phyloP scores from a whole-genome alignment of 352 stramenopile species.

The Bremia lactucae region DNA sequence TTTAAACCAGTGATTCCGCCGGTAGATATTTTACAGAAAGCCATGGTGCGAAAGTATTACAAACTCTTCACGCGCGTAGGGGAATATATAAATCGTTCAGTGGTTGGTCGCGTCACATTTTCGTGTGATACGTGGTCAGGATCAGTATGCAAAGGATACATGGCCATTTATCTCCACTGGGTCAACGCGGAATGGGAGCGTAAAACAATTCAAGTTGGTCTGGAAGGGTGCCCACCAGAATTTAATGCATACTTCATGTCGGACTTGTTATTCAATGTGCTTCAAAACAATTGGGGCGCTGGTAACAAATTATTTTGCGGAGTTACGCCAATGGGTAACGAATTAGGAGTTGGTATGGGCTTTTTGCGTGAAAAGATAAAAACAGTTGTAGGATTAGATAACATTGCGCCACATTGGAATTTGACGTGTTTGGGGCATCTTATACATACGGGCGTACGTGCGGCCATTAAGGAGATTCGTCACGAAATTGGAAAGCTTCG shows the following conservation, averaged over 20 bases:
- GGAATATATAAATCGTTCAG: slow-evolving; percentile 68
- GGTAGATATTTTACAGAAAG: slow-evolving; percentile 47
- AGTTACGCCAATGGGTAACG: slow-evolving; percentile 48
- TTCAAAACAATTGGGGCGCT: slow-evolving; percentile 70
- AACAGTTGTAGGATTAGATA: slow-evolving; percentile 62
- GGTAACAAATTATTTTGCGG: slow-evolving; percentile 62
- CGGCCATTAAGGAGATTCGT: slow-evolving; percentile 62
- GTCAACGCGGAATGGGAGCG: slow-evolving; percentile 82
- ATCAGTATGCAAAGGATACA: slow-evolving; percentile 58
- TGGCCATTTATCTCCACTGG: slow-evolving; percentile 70
- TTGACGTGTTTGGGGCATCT: slow-evolving; percentile 63
- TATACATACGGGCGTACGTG: slow-evolving; percentile 52
- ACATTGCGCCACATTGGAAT: slow-evolving; percentile 62
- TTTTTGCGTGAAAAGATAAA: slow-evolving; percentile 76
- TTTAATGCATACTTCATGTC: slow-evolving; percentile 73
- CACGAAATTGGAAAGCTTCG: slow-evolving; percentile 68
- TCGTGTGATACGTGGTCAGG: slow-evolving; percentile 73
- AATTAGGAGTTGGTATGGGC: slow-evolving; percentile 58
- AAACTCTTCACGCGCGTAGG: slow-evolving; percentile 53
- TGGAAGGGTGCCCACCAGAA: slow-evolving; percentile 56
- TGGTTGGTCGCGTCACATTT: slow-evolving; percentile 58
- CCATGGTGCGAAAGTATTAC: slow-evolving; percentile 68
- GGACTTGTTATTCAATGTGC: slow-evolving; percentile 67
- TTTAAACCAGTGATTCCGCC: slow-evolving; percentile 41
- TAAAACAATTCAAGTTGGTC: slow-evolving; percentile 68